Evolutionary conservation across 257 asterid species (phyloP).

Genomic region (Thymus quinquecostatus): DNA sequence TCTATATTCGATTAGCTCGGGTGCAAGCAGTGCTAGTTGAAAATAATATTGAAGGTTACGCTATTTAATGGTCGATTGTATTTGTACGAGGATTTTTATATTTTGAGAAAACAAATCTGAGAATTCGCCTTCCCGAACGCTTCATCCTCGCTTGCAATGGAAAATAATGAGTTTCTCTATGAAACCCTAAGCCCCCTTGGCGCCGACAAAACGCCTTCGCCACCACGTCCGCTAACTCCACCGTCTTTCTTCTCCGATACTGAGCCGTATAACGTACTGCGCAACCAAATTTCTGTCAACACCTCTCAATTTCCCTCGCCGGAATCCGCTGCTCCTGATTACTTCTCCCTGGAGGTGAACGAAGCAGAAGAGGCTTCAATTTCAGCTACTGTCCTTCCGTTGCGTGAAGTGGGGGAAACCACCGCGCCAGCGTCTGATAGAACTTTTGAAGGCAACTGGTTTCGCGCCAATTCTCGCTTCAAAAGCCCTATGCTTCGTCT

Average conservation of each 20-base stretch:
- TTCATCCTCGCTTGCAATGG: constrained; percentile 44
- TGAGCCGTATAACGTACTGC: constrained; percentile 66
- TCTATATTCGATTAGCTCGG: no score
- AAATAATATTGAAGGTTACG: no score
- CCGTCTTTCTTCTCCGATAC: constrained; percentile 40
- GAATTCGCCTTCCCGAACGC: no score
- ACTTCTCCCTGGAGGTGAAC: constrained; percentile 78
- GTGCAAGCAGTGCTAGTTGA: no score
- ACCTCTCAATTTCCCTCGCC: constrained; percentile 43
- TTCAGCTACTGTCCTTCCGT: constrained; percentile 26
- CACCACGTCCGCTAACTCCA: constrained; percentile 29
- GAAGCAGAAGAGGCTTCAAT: constrained; percentile 34
- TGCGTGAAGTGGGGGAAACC: constrained; percentile 30
- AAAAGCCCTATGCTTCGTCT: constrained; percentile 92
- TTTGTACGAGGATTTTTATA: no score
- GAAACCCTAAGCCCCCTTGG: constrained; percentile 72
- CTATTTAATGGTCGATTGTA: no score
- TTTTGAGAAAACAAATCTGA: no score
- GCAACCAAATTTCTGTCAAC: constrained; percentile 62
- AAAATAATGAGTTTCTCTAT: constrained; percentile 46
- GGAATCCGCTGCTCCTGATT: constrained; percentile 66
- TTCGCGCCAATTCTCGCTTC: constrained; percentile 69
- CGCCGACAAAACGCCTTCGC: constrained; percentile 35
- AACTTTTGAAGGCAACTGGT: constrained; percentile 87
- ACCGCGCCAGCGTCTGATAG: constrained; percentile 42